Base-by-base conservation (phyloP, 495 filamentous ascomycete species). In the Aspergillus sclerotioniger region DNA sequence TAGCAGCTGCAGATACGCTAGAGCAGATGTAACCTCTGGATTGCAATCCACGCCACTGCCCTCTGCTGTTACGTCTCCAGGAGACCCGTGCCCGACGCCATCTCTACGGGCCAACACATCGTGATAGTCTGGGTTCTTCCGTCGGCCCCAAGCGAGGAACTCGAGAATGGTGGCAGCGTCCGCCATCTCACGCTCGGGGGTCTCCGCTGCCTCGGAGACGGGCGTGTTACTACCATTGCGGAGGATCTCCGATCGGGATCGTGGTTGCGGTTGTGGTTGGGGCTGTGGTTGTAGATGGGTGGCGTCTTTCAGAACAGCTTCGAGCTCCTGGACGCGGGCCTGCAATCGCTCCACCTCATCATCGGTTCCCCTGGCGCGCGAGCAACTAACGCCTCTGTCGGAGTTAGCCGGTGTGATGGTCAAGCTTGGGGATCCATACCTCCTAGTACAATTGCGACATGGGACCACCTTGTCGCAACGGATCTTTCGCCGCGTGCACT, bases 121-220 rank as follows among this genome's bases (percentile, higher is more conserved):
- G 16, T 65, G 65, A 50, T 71, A 74, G 37, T 70, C 68, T 1
- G 69, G 63, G 43, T 77, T 68, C 41, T 77, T 76, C 44, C 67
- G 63, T 25, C 73, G 66, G 21, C 75, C 75, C 75, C 75, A 77
- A 2, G 73, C 73, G 8, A 77, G 67, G 50, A 77, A 77, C 52
- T 77, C 75, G 0, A 77, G 67, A n/a, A 77, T 70, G 8, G 75
- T 74, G 5, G 75, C 75, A 6, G 75, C 73, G 55, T 77, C 73
- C 59, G 72, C 69, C 19, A 70, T 63, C 44, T 71, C 73, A 3
- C 39, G 39, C 33, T 49, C 43, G 25, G 60, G 47, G 13, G 53
- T 56, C 15, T 57, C 46, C 17, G n/a, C 37, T 41, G 12, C 37
- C 37, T 44, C 54, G 15, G 41, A 4, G 6, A 53, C 49, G 19